A percentile compares a stretch with the other conserved stretches of the same genome.
Conservation (phyloP, 805 yeast species). For the Candida qinlingensis region DNA sequence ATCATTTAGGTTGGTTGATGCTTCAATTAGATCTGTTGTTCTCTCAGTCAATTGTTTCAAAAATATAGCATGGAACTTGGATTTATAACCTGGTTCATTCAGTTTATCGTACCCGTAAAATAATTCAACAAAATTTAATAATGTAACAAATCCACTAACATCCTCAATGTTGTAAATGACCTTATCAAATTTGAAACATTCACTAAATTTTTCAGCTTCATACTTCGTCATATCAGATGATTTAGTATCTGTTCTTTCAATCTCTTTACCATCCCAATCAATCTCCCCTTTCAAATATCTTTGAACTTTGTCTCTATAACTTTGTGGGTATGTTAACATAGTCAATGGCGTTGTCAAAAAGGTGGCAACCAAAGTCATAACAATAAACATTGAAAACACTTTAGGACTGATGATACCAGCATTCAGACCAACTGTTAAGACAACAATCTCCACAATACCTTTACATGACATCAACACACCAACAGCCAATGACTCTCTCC, state of each 20-base stretch:
- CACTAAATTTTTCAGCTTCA: constrained; percentile 8
- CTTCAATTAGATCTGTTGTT: constrained; percentile 65
- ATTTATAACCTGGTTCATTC: constrained; percentile 20
- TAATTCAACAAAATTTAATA: constrained; percentile 20
- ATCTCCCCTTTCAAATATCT: constrained; percentile 24
- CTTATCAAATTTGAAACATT: constrained; percentile 12
- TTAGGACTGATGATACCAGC: constrained; percentile 62
- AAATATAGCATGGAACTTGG: constrained; percentile 45
- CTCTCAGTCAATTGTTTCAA: constrained; percentile 58
- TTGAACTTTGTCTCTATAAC: constrained; percentile 49
- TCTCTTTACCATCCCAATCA: constrained; percentile 26
- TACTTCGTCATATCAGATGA: constrained; percentile 5
- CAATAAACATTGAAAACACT: constrained; percentile 73
- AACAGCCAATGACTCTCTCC: constrained; percentile 73
- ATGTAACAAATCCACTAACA: constrained; percentile 19
- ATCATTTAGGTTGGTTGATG: constrained; percentile 38
- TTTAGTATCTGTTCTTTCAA: constrained; percentile 8
- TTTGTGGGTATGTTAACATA: constrained; percentile 51
- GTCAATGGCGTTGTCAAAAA: constrained; percentile 79
- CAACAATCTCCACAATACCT: constrained; percentile 83
- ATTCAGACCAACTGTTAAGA: constrained; percentile 64
- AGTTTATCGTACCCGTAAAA: constrained; percentile 25
- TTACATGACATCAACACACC: constrained; percentile 85
- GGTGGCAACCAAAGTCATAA: constrained; percentile 77
- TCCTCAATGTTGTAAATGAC: constrained; percentile 22